These are phyloP conservation scores for Leccinum subrobustum DNA, from an alignment of 1,284 basidiomycete species.

Conservation along the genomic window DNA sequence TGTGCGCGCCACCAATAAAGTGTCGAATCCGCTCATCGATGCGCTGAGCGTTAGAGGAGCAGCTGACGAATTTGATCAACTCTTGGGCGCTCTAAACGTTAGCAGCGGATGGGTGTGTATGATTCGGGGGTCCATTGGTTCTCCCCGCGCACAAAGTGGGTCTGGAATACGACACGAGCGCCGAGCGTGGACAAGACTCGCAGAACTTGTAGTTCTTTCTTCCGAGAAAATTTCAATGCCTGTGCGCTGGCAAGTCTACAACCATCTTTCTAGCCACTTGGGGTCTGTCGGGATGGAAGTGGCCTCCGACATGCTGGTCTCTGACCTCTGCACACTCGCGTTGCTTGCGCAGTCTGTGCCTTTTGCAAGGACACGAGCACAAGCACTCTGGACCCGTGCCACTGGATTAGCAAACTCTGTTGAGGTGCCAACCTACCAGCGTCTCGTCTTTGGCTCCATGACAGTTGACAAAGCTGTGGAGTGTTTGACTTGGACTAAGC, in stretches of 20 bases:
- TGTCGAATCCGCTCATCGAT: conserved; percentile 33
- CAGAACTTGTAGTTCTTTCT: conserved; percentile 49
- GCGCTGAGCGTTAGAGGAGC: conserved; percentile 39
- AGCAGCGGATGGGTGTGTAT: conserved; percentile 41
- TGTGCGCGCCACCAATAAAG: conserved; percentile 19
- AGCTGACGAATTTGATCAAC: conserved; percentile 37
- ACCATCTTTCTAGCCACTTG: conserved; percentile 33
- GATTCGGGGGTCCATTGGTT: conserved; percentile 34
- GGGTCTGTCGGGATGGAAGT: conserved; percentile 14
- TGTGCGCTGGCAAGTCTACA: conserved; percentile 21
- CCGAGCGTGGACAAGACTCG: conserved; percentile 52
- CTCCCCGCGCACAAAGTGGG: conserved; percentile 25
- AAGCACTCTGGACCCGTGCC: conserved; percentile 44
- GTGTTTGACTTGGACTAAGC: conserved; percentile 31
- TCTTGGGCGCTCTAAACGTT: conserved; percentile 44
- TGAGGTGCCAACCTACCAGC: conserved; percentile 47
- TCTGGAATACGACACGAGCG: conserved; percentile 47
- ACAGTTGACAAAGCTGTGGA: conserved; percentile 48
- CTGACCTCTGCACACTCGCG: conserved; percentile 57
- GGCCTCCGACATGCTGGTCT: conserved; percentile 32
- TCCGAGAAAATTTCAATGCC: conserved; percentile 28
- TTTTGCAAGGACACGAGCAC: conserved; percentile 34
- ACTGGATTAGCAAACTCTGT: conserved; percentile 22
- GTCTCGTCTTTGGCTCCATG: conserved; percentile 52
- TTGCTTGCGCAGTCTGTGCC: conserved; percentile 45